Evolutionary conservation across 75 land plant genomes (phyloP), one percentile per base, ranked within the genome.

Genomic region (Selaginella tamariscina): DNA sequence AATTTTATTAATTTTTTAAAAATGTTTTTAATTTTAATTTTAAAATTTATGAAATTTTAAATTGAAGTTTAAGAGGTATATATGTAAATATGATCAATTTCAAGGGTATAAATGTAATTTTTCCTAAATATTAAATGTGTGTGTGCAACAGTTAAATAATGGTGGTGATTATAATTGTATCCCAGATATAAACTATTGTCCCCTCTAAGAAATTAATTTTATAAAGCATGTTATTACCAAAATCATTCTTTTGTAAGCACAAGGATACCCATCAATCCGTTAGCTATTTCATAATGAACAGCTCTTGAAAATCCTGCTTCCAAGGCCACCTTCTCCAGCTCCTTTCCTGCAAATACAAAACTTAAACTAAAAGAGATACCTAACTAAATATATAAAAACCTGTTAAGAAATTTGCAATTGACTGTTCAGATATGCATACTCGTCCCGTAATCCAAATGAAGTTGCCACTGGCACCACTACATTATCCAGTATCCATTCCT

Each of bases 401-500:
- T 71, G 86, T 86, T 32, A 84, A 79, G 62, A 78, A 93, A 28
- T 73, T 70, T 8, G 75, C 74, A 54, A 93, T 86, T 26, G 98
- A 89, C 27, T 65, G 78, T 85, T 86, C 73, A 93, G 71, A 70
- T 93, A 93, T 31, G 71, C 74, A 56, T 93, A 93, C 68, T 93
- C 91, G 13, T 82, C 66, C 29, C 60, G 54, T 57, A 93, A 70
- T 1, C 88, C 86, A 72, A 82, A 85, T 31, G 31, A 62, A 27
- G 74, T 73, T 32, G 96, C 96, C 2, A 75, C 80, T 0, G 98
- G 98, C 55, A 93, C 91, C 33, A 93, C 96, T 20, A 89, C 76
- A 69, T 87, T 86, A 65, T 86, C 91, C 18, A 93, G 81, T 75
- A 83, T 72, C 90, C 87, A 93, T 32, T 77, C 85, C 91, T 93